Base-by-base conservation (phyloP, 1,139 yeast species). In the Sugiyamaella japonica region DNA sequence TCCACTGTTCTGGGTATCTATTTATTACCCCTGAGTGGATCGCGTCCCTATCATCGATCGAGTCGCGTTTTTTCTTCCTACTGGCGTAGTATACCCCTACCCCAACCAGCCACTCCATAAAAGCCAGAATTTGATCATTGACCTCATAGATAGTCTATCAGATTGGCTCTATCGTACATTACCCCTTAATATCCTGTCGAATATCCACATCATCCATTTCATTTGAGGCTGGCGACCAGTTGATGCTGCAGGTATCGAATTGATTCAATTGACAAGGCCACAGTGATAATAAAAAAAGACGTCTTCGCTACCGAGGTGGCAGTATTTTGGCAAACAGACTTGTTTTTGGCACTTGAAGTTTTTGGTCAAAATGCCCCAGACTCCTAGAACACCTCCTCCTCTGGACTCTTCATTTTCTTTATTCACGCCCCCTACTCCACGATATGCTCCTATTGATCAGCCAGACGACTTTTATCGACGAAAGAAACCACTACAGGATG, bases 391-490 rank as follows among this genome's bases (percentile, higher is more conserved):
- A 6, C 73, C 73, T 38, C 72, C 66, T 15, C 57, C 57, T 13
- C 40, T 59, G 58, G 52, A 51, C 45, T 50, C 57, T 38, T 48
- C 56, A 46, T 58, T 56, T 39, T 57, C 52, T 52, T 61, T 61
- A 8, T 59, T 61, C 53, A 69, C 73, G 20, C 74, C 74, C 1
- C 63, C 66, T 6, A 71, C 74, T 8, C 74, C 74, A 10, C 63
- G 71, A 20, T 68, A 60, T 56, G 73, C 70, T 8, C 69, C 73
- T 10, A 62, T 70, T 51, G 72, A 66, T 39, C 73, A 70, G 58
- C 67, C 68, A 41, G 67, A 69, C 53, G 34, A 38, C n/a, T 51
- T 56, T 47, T 59, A 55, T 48, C 38, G 59, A 16, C 54, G 56
- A 38, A 53, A 52, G 43, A 52, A 51, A 32, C 38, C 29, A 7